Evolutionary conservation across 2,329 filamentous ascomycete genomes (phyloP), one percentile per base, ranked within the genome.

Genomic region (Fonsecaea pugnacius): DNA sequence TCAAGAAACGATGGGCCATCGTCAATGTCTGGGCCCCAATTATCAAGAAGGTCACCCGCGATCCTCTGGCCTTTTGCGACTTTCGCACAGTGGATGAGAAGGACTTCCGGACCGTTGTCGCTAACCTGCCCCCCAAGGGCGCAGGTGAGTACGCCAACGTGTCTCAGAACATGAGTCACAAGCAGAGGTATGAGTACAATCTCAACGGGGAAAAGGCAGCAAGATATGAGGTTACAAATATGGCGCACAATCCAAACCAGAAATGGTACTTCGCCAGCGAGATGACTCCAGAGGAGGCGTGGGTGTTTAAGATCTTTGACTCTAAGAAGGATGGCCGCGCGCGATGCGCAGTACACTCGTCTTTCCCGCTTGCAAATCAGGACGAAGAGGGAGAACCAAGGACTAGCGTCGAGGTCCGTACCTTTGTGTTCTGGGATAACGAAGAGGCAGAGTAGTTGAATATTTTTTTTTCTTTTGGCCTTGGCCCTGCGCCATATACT

Each of bases 1-100:
- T 82, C 4, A 73, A 77, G 18, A 75, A 77, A 6, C 76, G 80
- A 7, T 76, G 77, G 51, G 78, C 80, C n/a, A 81, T 82, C 59
- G 77, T 82, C 70, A 83, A 83, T 58, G 78, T 83, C 36, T 83
- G 80, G 80, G 79, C 81, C 18, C 80, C 80, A 0, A 76, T 83
- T 18, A 43, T 24, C n/a, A 76, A 78, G 61, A 79, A 80, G 0
- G 78, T 36, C 33, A 36, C 12, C 5, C 8, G 12, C 8, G 33
- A 36, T 14, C 33, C 33, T 36, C 33, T 36, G 9, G 33, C 33
- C 33, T 9, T 36, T 14, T 36, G 33, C 33, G 33, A 36, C 33
- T 9, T 14, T 14, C 33, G 33, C 8, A 36, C 33, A 5, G 33
- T 36, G 2, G 9, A 14, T 14, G 33, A 36, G 9, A 14, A 9